Conservation (phyloP, 129 eudicot species). For the Oenanthe sinensis region DNA sequence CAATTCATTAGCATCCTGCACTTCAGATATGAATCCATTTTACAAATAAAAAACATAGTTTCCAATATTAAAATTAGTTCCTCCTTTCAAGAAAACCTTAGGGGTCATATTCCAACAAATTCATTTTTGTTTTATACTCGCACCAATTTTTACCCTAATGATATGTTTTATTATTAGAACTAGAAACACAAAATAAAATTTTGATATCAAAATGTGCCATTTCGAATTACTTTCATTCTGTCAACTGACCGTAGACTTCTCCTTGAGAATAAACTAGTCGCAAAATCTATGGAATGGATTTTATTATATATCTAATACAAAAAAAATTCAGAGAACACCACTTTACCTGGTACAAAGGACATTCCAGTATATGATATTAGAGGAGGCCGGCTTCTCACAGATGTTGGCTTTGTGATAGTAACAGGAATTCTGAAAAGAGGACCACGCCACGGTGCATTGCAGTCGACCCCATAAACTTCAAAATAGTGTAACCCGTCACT, state of each 20-base stretch:
- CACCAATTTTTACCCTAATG: not conserved
- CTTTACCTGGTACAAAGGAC: constrained; percentile 70
- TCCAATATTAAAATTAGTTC: not conserved
- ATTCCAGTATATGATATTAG: constrained; percentile 54
- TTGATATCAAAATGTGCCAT: not conserved
- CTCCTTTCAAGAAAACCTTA: not conserved
- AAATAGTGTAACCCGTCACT: constrained; percentile 78
- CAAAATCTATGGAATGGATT: not conserved
- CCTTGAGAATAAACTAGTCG: not conserved
- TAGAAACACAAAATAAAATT: not conserved
- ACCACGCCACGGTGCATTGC: constrained; percentile 97
- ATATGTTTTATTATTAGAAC: not conserved
- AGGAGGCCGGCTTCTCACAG: constrained; percentile 64
- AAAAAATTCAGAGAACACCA: not conserved
- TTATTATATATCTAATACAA: not conserved
- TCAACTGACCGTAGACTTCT: not conserved
- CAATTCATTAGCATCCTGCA: not conserved
- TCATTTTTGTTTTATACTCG: not conserved
- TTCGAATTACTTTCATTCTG: not conserved
- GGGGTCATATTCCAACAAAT: not conserved
- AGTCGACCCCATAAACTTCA: constrained; percentile 81
- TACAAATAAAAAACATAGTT: too few relatives aligned
- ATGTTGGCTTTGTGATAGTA: constrained; percentile 81
- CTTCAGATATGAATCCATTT: not conserved
- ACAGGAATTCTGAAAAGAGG: constrained; percentile 92